Conservation (phyloP, 352 stramenopile genomes). For the Phytopythium helicoides region DNA sequence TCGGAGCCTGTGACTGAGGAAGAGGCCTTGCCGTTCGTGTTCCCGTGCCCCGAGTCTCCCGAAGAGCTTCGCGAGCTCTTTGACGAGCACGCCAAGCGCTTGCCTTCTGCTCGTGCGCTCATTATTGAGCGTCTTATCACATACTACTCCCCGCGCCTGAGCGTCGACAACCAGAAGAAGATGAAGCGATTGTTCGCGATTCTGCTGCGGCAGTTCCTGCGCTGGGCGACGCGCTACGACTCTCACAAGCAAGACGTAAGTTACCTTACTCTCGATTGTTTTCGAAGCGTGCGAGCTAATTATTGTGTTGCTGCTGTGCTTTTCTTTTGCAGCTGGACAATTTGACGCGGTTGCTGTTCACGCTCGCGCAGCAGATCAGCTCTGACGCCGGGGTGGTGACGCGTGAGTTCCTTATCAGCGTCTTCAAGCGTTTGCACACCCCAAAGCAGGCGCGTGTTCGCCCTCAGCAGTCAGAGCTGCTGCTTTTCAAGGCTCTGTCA, state of each 20-base stretch:
- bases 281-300: not conserved
- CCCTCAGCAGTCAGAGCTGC: slow-evolving; percentile 80
- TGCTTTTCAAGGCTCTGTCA: slow-evolving; percentile 87
- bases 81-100: slow-evolving; percentile 81
- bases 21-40: slow-evolving; percentile 94
- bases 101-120: slow-evolving; percentile 58
- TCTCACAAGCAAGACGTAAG: slow-evolving; percentile 62
- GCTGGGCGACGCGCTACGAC: slow-evolving; percentile 81
- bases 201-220: slow-evolving; percentile 92
- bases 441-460: slow-evolving; percentile 42
- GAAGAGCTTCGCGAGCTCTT: slow-evolving; percentile 91
- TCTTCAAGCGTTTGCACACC: slow-evolving; percentile 88
- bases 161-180: slow-evolving; percentile 92
- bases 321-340: slow-evolving; percentile 65
- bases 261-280: slow-evolving; percentile 3
- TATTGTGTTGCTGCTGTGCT: slow-evolving; percentile 1
- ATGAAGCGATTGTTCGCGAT: slow-evolving; percentile 98
- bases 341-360: slow-evolving; percentile 84
- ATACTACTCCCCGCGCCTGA: slow-evolving; percentile 93
- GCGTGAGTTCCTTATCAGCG: slow-evolving; percentile 87
- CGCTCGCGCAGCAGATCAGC: slow-evolving; percentile 88
- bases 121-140: slow-evolving; percentile 93
- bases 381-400: slow-evolving; percentile 88
- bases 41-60: slow-evolving; percentile 91
- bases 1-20: slow-evolving; percentile 45